Percentiles rank a stretch among this genome's conserved stretches.
Evolutionary conservation across 495 filamentous ascomycete genomes (phyloP).

Genomic region (Thermothielavioides terrestris): DNA sequence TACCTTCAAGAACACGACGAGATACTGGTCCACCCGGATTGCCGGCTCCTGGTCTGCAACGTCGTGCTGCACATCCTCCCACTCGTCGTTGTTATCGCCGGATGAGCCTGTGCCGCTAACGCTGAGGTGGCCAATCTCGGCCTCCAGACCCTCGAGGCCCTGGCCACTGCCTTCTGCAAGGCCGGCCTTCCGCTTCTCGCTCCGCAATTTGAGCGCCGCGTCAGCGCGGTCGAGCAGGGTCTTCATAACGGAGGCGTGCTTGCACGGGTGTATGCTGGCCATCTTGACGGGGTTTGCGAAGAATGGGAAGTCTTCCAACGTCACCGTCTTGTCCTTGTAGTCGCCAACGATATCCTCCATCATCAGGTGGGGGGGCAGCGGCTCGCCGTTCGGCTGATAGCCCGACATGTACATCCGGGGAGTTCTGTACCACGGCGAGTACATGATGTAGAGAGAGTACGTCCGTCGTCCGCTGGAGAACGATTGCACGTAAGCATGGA

Average conservation of each 20-base stretch:
- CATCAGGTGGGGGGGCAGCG: constrained; percentile 83
- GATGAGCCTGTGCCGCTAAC: constrained; percentile 31
- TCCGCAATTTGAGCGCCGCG: constrained; percentile 78
- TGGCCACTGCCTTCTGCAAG: constrained; percentile 38
- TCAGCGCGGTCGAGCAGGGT: constrained; percentile 90
- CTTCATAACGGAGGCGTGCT: constrained; percentile 97
- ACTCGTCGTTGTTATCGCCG: constrained; percentile 57
- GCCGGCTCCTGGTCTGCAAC: constrained; percentile 74
- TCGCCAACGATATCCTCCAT: constrained; percentile 99
- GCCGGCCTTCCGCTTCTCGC: constrained; percentile 62
- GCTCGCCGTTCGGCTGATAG: constrained; percentile 70
- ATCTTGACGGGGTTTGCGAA: constrained; percentile 80
- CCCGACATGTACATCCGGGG: constrained; percentile 93
- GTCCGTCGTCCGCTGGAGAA: constrained; percentile 65
- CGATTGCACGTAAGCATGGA: constrained; percentile 1
- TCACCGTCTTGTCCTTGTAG: constrained; percentile 99
- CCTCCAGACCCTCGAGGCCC: constrained; percentile 49
- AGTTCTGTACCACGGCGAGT: constrained; percentile 92
- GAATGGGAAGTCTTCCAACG: constrained; percentile 94
- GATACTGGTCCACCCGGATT: constrained; percentile 93
- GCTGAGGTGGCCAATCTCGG: constrained; percentile 50
- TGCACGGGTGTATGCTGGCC: constrained; percentile 88
- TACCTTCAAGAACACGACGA: constrained; percentile 89
- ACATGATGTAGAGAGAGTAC: constrained; percentile 97
- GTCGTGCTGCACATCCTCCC: constrained; percentile 67